Conservation (phyloP, 2,329 filamentous ascomycete species). For the Diaporthe humulicola region DNA sequence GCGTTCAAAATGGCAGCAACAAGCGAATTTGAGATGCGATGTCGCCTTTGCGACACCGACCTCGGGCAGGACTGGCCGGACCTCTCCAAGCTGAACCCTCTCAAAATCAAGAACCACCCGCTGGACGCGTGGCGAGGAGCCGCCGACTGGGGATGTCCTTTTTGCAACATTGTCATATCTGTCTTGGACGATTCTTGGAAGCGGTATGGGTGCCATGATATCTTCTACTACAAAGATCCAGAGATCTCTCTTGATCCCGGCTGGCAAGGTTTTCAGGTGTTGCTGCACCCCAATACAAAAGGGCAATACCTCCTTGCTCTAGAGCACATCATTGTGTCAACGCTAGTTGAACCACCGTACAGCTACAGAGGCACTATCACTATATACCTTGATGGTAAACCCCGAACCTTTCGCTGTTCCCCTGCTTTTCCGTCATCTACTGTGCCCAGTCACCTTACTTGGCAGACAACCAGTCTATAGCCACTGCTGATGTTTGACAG, state of each 20-base stretch:
- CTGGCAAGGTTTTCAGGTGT: not conserved
- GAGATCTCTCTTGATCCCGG: not conserved
- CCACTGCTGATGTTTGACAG: not conserved
- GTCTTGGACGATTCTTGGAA: not conserved
- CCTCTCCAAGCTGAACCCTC: not conserved
- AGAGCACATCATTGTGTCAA: not conserved
- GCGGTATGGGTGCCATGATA: not conserved
- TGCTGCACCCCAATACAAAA: not conserved
- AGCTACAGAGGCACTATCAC: not conserved
- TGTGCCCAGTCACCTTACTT: not conserved
- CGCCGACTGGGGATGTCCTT: not conserved
- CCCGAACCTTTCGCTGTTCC: not conserved
- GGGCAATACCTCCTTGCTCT: not conserved
- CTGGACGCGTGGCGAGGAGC: not conserved
- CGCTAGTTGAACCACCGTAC: not conserved
- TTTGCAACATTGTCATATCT: not conserved
- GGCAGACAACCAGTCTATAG: not conserved
- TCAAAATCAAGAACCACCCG: not conserved
- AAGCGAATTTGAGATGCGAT: not conserved
- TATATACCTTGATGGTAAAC: not conserved
- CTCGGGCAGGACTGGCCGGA: not conserved
- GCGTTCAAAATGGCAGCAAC: not conserved
- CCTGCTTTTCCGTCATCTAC: not conserved
- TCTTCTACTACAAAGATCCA: not conserved
- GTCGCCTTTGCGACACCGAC: not conserved